Evolutionary conservation across 495 filamentous ascomycete species (phyloP).

Genomic region (Podospora sp.): DNA sequence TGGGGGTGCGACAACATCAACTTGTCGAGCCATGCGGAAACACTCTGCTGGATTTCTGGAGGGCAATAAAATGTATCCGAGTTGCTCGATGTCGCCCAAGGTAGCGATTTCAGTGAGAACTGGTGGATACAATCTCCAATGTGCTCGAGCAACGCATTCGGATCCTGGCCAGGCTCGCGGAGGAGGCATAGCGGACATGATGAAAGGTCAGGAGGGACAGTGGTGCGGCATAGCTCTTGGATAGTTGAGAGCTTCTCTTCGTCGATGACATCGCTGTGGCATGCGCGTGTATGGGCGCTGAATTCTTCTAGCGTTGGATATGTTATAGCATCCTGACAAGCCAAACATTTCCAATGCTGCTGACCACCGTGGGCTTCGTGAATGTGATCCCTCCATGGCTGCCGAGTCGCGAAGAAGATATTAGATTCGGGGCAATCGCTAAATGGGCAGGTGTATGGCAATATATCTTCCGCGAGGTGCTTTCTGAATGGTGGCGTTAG

Average conservation of each 20-base stretch:
- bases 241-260: neutral
- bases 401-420: neutral
- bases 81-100: neutral
- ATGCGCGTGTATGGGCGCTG: neutral
- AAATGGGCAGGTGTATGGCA: conserved; percentile 1
- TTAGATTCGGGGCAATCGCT: neutral
- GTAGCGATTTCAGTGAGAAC: neutral
- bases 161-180: neutral
- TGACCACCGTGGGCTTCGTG: neutral
- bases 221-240: neutral
- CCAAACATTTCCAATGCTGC: neutral
- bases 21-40: too few species aligned
- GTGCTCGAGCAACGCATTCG: neutral
- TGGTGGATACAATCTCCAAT: conserved; percentile 6
- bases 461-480: conserved; percentile 2
- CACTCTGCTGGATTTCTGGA: too few species aligned
- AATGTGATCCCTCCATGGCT: neutral
- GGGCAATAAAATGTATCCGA: too few species aligned
- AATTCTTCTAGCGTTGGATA: neutral
- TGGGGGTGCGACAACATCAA: too few species aligned
- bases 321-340: neutral
- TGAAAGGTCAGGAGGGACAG: neutral
- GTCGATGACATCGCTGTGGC: neutral
- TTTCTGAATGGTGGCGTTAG: neutral
- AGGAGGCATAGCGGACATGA: neutral